These are phyloP conservation scores for Claviceps africana DNA, from an alignment of 2,329 filamentous ascomycete genomes.

Conservation along the genomic window DNA sequence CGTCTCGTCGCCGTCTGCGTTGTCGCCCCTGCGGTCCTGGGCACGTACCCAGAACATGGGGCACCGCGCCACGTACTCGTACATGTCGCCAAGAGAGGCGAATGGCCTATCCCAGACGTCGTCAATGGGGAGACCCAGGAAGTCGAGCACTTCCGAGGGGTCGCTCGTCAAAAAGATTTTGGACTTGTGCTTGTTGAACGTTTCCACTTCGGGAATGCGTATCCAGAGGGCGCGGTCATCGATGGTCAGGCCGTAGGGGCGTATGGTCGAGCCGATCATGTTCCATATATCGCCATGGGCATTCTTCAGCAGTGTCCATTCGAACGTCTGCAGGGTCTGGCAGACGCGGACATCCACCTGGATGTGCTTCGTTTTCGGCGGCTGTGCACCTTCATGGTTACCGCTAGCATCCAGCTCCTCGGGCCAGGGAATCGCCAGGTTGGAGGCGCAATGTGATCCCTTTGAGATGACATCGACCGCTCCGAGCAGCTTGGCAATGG, in stretches of 20 bases:
- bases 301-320: constrained; percentile 55
- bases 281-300: constrained; percentile 62
- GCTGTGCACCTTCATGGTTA: not conserved
- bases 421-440: constrained; percentile 45
- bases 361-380: constrained; percentile 27
- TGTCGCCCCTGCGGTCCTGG: not conserved
- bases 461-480: constrained; percentile 28
- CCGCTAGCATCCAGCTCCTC: not conserved
- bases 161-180: constrained; percentile 47
- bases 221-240: constrained; percentile 51
- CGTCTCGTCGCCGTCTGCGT: not conserved
- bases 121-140: constrained; percentile 43
- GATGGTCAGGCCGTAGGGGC: constrained; percentile 50
- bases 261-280: constrained; percentile 47
- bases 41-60: constrained; percentile 40
- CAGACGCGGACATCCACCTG: constrained; percentile 58
- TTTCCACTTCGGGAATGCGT: constrained; percentile 54
- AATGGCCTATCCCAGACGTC: constrained; percentile 43
- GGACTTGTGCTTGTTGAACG: constrained; percentile 37
- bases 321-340: constrained; percentile 24
- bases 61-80: constrained; percentile 43
- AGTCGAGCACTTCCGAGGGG: constrained; percentile 40
- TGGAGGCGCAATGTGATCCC: constrained; percentile 16
- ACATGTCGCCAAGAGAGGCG: constrained; percentile 38
- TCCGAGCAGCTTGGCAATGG: constrained; percentile 22